Percentiles rank a stretch among this genome's conserved stretches.
Evolutionary conservation across 345 rosid genomes (phyloP).

Genomic region (Gossypium anomalum): DNA sequence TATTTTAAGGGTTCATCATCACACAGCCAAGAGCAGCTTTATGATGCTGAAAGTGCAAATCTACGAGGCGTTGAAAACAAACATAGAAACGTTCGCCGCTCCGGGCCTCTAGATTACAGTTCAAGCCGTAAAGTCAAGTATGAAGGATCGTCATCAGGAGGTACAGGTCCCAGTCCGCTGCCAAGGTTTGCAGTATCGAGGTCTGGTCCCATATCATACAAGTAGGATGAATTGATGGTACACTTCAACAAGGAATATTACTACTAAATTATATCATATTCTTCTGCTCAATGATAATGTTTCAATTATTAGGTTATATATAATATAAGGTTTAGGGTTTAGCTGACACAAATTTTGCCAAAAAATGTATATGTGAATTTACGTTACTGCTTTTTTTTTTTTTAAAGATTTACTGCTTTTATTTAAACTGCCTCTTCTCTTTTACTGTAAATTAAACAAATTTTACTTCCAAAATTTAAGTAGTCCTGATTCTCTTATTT

Average conservation of each 20-base stretch:
- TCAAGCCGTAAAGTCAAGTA: conserved; percentile 62
- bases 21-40: conserved; percentile 54
- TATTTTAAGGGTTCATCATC: conserved; percentile 81
- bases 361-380: conserved; percentile 19
- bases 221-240: conserved; percentile 31
- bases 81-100: conserved; percentile 66
- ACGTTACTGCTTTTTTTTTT: background rate
- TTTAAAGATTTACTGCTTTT: background rate
- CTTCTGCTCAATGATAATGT: conserved; percentile 1
- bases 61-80: conserved; percentile 37
- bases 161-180: conserved; percentile 82
- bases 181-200: conserved; percentile 95
- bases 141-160: conserved; percentile 76
- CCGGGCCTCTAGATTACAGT: conserved; percentile 91
- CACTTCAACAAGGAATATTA: background rate
- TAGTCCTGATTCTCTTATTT: too few relatives aligned
- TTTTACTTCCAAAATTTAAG: too few relatives aligned
- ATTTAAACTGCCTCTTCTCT: background rate
- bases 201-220: conserved; percentile 87
- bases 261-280: conserved; percentile 18
- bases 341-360: conserved; percentile 15
- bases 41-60: conserved; percentile 49
- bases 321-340: conserved; percentile 1
- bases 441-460: background rate
- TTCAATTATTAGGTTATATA: background rate